phyloP scores from a whole-genome alignment of 208 protist genomes.

The Herpetomonas samuelpessoai region DNA sequence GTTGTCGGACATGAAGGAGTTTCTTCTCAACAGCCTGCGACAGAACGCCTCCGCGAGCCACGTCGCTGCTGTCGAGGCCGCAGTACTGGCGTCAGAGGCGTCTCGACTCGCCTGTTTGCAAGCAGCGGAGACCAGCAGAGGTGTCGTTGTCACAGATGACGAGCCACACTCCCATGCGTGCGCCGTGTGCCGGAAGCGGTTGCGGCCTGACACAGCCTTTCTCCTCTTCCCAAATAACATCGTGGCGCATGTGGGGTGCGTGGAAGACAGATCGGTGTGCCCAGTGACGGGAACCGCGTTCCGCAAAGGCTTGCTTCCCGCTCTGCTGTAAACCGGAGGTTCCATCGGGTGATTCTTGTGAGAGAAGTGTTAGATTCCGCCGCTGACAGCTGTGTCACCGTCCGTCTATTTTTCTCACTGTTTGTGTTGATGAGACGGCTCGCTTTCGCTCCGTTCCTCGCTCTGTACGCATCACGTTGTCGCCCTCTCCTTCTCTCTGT shows the following conservation, averaged over 20 bases:
- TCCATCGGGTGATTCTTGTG: no score
- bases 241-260: slow-evolving; percentile 65
- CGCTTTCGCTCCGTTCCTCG: no score
- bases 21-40: slow-evolving; percentile 53
- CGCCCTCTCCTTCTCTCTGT: no score
- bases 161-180: slow-evolving; percentile 38
- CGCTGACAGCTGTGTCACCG: no score
- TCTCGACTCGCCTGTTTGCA: slow-evolving; percentile 18
- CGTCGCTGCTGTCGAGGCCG: slow-evolving; percentile 27
- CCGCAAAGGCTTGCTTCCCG: slow-evolving; percentile 12
- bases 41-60: slow-evolving; percentile 24
- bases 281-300: slow-evolving; percentile 31
- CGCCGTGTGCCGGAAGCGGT: slow-evolving; percentile 49
- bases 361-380: no score
- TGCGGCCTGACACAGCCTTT: slow-evolving; percentile 59
- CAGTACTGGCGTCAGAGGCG: slow-evolving; percentile 26
- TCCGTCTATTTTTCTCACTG: no score
- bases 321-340: no score
- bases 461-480: no score
- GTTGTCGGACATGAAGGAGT: slow-evolving; percentile 28
- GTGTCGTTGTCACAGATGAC: slow-evolving; percentile 23
- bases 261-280: slow-evolving; percentile 48
- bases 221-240: slow-evolving; percentile 60
- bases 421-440: no score
- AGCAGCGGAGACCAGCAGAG: slow-evolving; percentile 19